Conservation (phyloP, 2,329 filamentous ascomycete species). For the Dactylella cylindrospora region DNA sequence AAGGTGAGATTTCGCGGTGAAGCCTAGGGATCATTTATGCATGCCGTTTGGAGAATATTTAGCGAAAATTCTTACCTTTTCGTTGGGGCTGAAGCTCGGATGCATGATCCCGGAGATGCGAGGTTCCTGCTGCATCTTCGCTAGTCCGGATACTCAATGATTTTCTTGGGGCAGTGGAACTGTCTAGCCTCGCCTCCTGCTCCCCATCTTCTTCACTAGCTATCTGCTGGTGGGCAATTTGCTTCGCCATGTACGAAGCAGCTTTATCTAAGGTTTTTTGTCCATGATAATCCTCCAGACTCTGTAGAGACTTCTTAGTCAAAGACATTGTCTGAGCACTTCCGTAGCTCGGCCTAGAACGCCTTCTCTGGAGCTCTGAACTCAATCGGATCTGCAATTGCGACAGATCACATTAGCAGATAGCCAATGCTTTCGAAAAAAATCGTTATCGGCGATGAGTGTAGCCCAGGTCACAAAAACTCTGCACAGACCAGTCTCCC, state of each 20-base stretch:
- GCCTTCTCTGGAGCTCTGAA: background rate
- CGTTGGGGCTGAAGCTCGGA: background rate
- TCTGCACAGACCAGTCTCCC: too few relatives aligned
- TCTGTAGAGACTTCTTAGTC: constrained; percentile 31
- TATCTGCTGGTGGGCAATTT: constrained; percentile 22
- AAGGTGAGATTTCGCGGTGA: too few relatives aligned
- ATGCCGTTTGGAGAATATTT: background rate
- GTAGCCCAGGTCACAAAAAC: too few relatives aligned
- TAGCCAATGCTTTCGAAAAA: background rate
- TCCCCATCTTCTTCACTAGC: constrained; percentile 14
- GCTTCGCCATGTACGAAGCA: constrained; percentile 39
- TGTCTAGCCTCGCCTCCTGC: constrained; percentile 3
- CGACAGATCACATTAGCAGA: background rate
- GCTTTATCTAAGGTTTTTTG: constrained; percentile 12
- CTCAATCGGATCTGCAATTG: background rate
- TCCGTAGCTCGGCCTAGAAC: background rate
- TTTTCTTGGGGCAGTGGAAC: constrained; percentile 23
- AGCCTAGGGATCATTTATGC: too few relatives aligned
- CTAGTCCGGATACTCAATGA: constrained; percentile 6
- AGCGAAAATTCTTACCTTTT: constrained; percentile 21
- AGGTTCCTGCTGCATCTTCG: constrained; percentile 7
- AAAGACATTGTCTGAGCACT: constrained; percentile 29
- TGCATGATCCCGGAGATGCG: constrained; percentile 15
- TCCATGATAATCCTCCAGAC: constrained; percentile 9
- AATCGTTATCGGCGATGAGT: background rate